Conservation (phyloP, 2,329 filamentous ascomycete species). For the Elsinoe arachidis region DNA sequence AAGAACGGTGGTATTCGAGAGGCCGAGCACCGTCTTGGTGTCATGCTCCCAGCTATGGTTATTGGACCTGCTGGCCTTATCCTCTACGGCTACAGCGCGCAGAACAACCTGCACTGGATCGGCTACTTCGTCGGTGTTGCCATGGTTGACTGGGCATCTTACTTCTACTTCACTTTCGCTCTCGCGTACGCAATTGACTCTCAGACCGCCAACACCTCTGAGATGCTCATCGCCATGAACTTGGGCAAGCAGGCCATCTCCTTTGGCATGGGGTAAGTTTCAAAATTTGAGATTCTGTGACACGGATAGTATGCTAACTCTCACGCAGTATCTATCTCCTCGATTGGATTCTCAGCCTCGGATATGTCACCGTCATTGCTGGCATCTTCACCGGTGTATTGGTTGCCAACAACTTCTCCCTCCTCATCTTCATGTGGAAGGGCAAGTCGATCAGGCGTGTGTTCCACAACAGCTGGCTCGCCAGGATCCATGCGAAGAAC, state of each 20-base stretch:
- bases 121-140: conserved; percentile 31
- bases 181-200: conserved; percentile 54
- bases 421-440: conserved; percentile 29
- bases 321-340: conserved; percentile 27
- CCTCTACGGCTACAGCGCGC: conserved; percentile 29
- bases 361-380: conserved; percentile 29
- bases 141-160: conserved; percentile 28
- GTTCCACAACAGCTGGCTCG: conserved; percentile 26
- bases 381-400: conserved; percentile 29
- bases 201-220: conserved; percentile 50
- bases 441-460: conserved; percentile 28
- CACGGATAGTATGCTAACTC: not conserved
- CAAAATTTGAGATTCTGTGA: not conserved
- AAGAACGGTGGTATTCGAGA: conserved; percentile 24
- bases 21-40: conserved; percentile 26
- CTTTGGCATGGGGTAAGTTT: conserved; percentile 25
- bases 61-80: conserved; percentile 29
- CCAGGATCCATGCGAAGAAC: conserved; percentile 25
- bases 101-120: conserved; percentile 29
- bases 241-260: conserved; percentile 30
- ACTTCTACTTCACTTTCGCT: conserved; percentile 39
- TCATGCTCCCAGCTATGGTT: conserved; percentile 29
- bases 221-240: conserved; percentile 47
- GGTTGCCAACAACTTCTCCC: conserved; percentile 27
- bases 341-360: conserved; percentile 28